phyloP scores from a whole-genome alignment of 2,329 filamentous ascomycete genomes.

The Tolypocladium endophyticum region DNA sequence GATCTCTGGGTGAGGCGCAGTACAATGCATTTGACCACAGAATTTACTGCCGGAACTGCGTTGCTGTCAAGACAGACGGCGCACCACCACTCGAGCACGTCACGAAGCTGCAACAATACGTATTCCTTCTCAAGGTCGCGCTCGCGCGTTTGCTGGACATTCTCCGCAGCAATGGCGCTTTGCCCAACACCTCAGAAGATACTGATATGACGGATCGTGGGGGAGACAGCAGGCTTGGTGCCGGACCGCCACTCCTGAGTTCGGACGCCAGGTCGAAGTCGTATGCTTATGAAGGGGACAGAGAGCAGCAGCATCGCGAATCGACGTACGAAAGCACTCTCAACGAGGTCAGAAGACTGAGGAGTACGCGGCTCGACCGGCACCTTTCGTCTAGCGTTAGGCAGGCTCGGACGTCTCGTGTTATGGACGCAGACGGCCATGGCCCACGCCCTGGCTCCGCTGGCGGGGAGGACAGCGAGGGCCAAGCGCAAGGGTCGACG shows the following conservation, averaged over 20 bases:
- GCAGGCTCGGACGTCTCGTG: constrained; percentile 79
- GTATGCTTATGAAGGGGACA: constrained; percentile 46
- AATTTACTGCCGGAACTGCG: constrained; percentile 63
- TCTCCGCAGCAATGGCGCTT: constrained; percentile 68
- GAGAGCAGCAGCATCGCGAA: constrained; percentile 42
- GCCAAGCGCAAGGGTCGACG: constrained; percentile 41
- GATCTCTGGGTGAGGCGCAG: constrained; percentile 56
- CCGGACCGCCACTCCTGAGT: constrained; percentile 32
- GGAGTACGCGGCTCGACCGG: constrained; percentile 89
- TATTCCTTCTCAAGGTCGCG: constrained; percentile 85
- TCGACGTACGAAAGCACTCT: constrained; percentile 91
- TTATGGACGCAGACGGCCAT: constrained; percentile 56
- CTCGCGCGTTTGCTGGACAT: constrained; percentile 83
- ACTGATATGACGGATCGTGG: constrained; percentile 29
- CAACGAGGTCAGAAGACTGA: constrained; percentile 82
- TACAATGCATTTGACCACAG: constrained; percentile 59
- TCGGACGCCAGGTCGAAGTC: constrained; percentile 66
- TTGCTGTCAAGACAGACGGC: constrained; percentile 41
- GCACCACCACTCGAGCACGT: constrained; percentile 56
- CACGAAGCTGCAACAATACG: constrained; percentile 84
- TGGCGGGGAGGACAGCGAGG: constrained; percentile 43
- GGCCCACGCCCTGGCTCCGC: constrained; percentile 69
- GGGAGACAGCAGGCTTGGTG: constrained; percentile 3
- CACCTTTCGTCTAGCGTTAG: constrained; percentile 88
- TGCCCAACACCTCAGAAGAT: constrained; percentile 62